A percentile compares a stretch with the other conserved stretches of the same genome.
Conservation (phyloP, 257 asterid species). For the Forsythia suspensa region DNA sequence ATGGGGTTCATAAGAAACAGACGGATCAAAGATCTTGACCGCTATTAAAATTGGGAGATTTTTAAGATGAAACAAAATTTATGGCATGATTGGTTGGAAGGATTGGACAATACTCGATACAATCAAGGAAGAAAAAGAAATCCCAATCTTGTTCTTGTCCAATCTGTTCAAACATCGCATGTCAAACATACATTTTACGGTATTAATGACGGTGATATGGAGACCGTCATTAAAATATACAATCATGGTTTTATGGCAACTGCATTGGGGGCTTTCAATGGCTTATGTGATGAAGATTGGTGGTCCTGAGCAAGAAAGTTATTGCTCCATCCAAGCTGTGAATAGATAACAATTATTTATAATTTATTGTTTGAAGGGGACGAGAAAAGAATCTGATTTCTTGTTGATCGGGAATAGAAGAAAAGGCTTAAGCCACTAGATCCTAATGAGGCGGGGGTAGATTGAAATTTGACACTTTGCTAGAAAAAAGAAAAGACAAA, state of each 20-base stretch:
- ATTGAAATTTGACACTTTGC: background rate
- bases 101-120: background rate
- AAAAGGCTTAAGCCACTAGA: background rate
- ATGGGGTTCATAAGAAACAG: constrained; percentile 7
- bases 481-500: background rate
- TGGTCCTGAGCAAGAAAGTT: constrained; percentile 24
- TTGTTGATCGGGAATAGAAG: background rate
- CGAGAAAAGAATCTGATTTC: background rate
- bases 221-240: constrained; percentile 16
- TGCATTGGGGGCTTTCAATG: constrained; percentile 21
- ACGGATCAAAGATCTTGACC: background rate
- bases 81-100: background rate
- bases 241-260: constrained; percentile 1
- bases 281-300: constrained; percentile 14
- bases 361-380: background rate
- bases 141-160: background rate
- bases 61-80: background rate
- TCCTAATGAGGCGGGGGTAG: background rate
- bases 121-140: background rate
- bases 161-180: background rate
- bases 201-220: constrained; percentile 11
- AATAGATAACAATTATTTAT: background rate
- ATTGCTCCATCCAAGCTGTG: background rate
- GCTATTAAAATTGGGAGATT: constrained; percentile 13
- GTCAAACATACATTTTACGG: background rate